phyloP scores from a whole-genome alignment of 768 basidiomycete species.

The Podaxis rugospora region DNA sequence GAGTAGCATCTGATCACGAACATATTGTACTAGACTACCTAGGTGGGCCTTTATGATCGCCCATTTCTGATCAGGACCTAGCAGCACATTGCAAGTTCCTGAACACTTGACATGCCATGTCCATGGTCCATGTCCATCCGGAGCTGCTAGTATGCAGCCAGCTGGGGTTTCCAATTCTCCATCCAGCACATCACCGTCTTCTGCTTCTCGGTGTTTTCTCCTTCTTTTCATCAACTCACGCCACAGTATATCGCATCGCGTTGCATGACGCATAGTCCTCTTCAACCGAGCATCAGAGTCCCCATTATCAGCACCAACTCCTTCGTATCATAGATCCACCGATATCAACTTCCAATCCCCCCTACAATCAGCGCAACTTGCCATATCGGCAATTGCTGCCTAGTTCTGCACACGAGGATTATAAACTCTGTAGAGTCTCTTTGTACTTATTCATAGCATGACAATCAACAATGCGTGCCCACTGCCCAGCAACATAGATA shows the following conservation, averaged over 20 bases:
- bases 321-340: neutral
- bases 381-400: neutral
- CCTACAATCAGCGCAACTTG: neutral
- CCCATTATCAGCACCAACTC: neutral
- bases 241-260: neutral
- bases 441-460: neutral
- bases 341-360: neutral
- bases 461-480: neutral
- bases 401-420: neutral
- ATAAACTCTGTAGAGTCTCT: neutral
- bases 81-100: neutral
- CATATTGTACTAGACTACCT: neutral
- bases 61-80: neutral
- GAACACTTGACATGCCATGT: neutral
- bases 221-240: neutral
- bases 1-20: neutral
- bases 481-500: neutral
- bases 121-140: neutral
- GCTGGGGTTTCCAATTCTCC: neutral
- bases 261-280: neutral
- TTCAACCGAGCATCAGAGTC: neutral
- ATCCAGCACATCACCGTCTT: neutral
- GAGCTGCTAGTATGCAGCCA: neutral
- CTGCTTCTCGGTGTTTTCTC: neutral
- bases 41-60: neutral